Base-by-base conservation (phyloP, 768 basidiomycete genomes). In the Suillus decipiens region DNA sequence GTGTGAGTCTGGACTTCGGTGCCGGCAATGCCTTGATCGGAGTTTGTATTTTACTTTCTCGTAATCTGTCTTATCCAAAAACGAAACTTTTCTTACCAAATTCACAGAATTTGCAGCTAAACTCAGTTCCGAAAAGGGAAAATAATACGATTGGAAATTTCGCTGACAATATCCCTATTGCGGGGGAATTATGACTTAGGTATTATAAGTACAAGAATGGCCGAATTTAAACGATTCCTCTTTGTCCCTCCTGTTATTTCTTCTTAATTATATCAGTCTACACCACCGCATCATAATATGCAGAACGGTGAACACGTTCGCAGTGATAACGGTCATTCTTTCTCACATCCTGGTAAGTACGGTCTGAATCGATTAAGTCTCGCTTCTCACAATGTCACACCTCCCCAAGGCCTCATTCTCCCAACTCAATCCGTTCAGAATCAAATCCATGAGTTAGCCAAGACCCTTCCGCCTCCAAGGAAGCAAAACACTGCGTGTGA, bases 401-500 rank as follows among this genome's bases (percentile, higher is more conserved):
- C 48, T 37, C 31, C 34, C 66, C 51, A 71, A 89, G 89, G 83
- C 68, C 84, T 89, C 68, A 78, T 82, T 59, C 81, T 90, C 59
- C 84, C 89, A 24, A 85, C 82, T 9, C 85, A 83, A 63, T 82
- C 86, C 51, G 83, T 90, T 69, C 91, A 93, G 80, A 90, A 86
- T 69, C 89, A 92, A 76, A 89, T 92, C 60, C 89, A 91, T 70
- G 90, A 93, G 70, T 83, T 90, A 42, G 88, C 89, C 60, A 90
- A 90, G 79, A 84, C 88, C 1, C 82, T 91, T 0, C 89, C 92
- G 1, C 90, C 91, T n/a, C 90, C 92, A 7, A 81, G 94, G 62
- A 94, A 93, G 74, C 94, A 95, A 78, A 96, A 96, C 73, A 92
- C 93, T 24, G 94, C 95, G 33, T 96, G 94, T 76, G 94, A 96